phyloP scores from a whole-genome alignment of 345 rosid genomes.

The Conringia planisiliqua region DNA sequence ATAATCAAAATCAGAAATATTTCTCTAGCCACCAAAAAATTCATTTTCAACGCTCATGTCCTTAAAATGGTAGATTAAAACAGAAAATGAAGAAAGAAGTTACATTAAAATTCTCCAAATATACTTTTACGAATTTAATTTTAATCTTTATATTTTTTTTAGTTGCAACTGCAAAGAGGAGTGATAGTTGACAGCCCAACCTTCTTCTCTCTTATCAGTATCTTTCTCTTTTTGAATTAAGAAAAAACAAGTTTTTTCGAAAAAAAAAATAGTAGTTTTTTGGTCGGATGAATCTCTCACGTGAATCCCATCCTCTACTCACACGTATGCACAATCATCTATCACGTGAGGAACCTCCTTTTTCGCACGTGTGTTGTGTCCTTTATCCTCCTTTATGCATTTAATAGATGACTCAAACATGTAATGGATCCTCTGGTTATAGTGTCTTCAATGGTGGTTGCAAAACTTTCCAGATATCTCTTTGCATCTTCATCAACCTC shows the following conservation, averaged over 20 bases:
- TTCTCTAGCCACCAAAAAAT: not conserved
- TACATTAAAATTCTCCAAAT: constrained; percentile 25
- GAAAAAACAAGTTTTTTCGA: not conserved
- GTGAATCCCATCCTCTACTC: constrained; percentile 52
- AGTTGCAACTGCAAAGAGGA: constrained; percentile 44
- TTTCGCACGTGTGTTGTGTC: constrained; percentile 14
- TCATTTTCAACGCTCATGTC: constrained; percentile 1
- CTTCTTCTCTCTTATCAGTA: constrained; percentile 26
- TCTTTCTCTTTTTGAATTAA: constrained; percentile 19
- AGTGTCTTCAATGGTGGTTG: constrained; percentile 25
- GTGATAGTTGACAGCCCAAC: constrained; percentile 49
- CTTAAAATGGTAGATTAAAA: constrained; percentile 18
- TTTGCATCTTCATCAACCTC: constrained; percentile 12
- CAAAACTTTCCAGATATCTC: constrained; percentile 1
- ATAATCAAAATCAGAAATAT: not conserved
- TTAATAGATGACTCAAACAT: constrained; percentile 8
- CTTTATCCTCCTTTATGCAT: constrained; percentile 27
- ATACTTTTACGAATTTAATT: not conserved
- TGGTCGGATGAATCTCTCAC: constrained; percentile 46
- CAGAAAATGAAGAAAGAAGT: constrained; percentile 25
- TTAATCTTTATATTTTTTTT: constrained; percentile 2
- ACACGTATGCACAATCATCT: constrained; percentile 40
- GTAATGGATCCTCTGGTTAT: constrained; percentile 11
- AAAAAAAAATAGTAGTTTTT: not conserved
- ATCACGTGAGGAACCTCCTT: constrained; percentile 30